Percentiles rank a stretch among this genome's conserved stretches.
Conservation (phyloP, 805 yeast species). For the Suhomyces emberorum region DNA sequence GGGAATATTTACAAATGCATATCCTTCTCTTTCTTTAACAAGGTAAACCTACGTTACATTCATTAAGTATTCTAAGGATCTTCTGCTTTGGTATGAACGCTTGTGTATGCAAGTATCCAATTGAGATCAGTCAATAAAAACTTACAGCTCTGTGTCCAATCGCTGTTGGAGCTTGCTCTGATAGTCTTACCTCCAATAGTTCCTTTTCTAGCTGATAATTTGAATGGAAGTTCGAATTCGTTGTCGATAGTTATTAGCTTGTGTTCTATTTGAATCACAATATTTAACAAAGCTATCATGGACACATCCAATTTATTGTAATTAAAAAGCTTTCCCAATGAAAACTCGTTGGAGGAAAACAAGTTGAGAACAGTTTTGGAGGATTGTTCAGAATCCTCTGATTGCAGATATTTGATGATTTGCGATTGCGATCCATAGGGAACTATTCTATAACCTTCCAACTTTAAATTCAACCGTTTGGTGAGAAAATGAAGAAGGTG, state of each 20-base stretch:
- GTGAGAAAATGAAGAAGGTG: constrained; percentile 64
- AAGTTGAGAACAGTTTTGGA: constrained; percentile 50
- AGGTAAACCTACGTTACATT: too few relatives aligned
- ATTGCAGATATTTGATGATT: constrained; percentile 52
- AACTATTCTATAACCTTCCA: constrained; percentile 59
- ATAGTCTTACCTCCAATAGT: constrained; percentile 76
- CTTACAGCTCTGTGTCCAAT: constrained; percentile 90
- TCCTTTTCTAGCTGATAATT: constrained; percentile 54
- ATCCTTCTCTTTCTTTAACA: too few relatives aligned
- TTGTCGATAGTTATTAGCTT: constrained; percentile 45
- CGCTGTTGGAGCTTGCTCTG: constrained; percentile 66
- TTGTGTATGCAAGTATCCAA: constrained; percentile 79
- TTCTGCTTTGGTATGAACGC: constrained; percentile 24
- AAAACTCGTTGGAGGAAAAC: constrained; percentile 67
- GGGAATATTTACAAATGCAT: too few relatives aligned
- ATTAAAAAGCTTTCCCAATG: constrained; percentile 65
- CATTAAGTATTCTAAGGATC: too few relatives aligned
- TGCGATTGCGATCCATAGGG: constrained; percentile 86
- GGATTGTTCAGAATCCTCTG: constrained; percentile 1
- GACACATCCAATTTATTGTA: constrained; percentile 78
- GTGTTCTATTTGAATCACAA: constrained; percentile 50
- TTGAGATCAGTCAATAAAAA: constrained; percentile 71
- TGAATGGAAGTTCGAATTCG: constrained; percentile 68
- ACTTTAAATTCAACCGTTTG: constrained; percentile 50
- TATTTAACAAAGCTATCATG: constrained; percentile 71